Percentiles rank a stretch among this genome's conserved stretches.
Conservation (phyloP, 768 basidiomycete genomes). For the Leccinum rimulosum region DNA sequence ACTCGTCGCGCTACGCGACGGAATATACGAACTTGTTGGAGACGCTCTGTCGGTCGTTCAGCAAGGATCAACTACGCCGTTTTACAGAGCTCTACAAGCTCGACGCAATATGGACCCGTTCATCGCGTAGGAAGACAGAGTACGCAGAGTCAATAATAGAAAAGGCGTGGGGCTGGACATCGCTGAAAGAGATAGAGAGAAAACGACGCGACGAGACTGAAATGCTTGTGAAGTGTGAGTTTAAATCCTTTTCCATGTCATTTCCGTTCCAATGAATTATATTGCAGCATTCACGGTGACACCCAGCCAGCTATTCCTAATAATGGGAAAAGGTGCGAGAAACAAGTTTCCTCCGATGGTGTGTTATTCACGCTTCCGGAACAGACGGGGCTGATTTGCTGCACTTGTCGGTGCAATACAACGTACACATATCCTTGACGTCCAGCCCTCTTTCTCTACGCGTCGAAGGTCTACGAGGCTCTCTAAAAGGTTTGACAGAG, state of each 20-base stretch:
- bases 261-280: slow-evolving; percentile 4
- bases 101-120: slow-evolving; percentile 32
- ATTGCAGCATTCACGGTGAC: slow-evolving; percentile 53
- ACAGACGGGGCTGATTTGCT: slow-evolving; percentile 65
- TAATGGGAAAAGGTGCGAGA: slow-evolving; percentile 64
- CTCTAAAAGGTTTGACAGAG: slow-evolving; percentile 46
- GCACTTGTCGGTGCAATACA: slow-evolving; percentile 55
- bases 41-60: slow-evolving; percentile 61
- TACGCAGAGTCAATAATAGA: slow-evolving; percentile 57
- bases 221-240: slow-evolving; percentile 45
- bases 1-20: slow-evolving; percentile 45
- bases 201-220: slow-evolving; percentile 50
- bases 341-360: background rate
- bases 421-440: slow-evolving; percentile 59
- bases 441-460: slow-evolving; percentile 55
- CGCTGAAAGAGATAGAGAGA: slow-evolving; percentile 50
- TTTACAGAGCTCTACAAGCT: slow-evolving; percentile 52
- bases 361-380: slow-evolving; percentile 9
- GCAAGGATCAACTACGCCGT: slow-evolving; percentile 52
- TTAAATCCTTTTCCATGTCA: background rate
- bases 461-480: slow-evolving; percentile 55
- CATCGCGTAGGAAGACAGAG: slow-evolving; percentile 37
- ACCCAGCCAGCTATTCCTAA: slow-evolving; percentile 60
- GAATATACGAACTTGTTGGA: slow-evolving; percentile 55
- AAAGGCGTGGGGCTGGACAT: slow-evolving; percentile 67